Evolutionary conservation across 1,284 basidiomycete genomes (phyloP).

Genomic region (Leucoagaricus sp.): DNA sequence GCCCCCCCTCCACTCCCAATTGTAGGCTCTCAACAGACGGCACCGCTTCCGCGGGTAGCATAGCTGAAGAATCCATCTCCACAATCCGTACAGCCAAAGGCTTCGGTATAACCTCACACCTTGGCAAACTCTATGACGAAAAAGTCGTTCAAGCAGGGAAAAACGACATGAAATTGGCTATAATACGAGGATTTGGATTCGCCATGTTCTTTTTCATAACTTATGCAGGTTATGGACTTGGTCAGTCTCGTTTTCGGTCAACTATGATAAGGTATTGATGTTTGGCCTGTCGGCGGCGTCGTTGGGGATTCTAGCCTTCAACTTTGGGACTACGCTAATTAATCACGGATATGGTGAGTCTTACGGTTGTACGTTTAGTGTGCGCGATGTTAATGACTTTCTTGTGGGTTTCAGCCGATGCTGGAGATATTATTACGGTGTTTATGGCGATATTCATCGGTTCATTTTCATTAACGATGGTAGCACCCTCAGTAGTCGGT

Average conservation of each 20-base stretch:
- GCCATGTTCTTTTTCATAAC: conserved; percentile 78
- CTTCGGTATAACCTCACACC: conserved; percentile 78
- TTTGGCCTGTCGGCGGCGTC: conserved; percentile 18
- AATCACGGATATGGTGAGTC: conserved; percentile 51
- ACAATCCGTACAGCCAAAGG: conserved; percentile 87
- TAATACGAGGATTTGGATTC: conserved; percentile 65
- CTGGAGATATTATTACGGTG: conserved; percentile 77
- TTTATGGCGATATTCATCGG: conserved; percentile 84
- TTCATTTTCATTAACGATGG: conserved; percentile 76
- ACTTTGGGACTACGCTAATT: conserved; percentile 81
- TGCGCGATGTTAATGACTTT: too few species aligned
- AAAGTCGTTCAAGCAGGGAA: conserved; percentile 53
- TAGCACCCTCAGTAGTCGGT: conserved; percentile 79
- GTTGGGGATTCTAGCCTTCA: conserved; percentile 51
- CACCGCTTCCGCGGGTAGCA: conserved; percentile 76
- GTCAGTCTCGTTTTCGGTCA: conserved; percentile 42
- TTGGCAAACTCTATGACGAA: conserved; percentile 69
- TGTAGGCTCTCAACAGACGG: conserved; percentile 59
- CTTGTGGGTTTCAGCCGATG: conserved; percentile 46
- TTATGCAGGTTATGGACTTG: conserved; percentile 65
- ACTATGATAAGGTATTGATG: too few species aligned
- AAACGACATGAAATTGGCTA: conserved; percentile 64
- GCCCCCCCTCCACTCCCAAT: not conserved
- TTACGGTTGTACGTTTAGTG: not conserved
- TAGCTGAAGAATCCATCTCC: conserved; percentile 92